Conservation (phyloP, 441 rosid species). For the Populus hybrid region DNA sequence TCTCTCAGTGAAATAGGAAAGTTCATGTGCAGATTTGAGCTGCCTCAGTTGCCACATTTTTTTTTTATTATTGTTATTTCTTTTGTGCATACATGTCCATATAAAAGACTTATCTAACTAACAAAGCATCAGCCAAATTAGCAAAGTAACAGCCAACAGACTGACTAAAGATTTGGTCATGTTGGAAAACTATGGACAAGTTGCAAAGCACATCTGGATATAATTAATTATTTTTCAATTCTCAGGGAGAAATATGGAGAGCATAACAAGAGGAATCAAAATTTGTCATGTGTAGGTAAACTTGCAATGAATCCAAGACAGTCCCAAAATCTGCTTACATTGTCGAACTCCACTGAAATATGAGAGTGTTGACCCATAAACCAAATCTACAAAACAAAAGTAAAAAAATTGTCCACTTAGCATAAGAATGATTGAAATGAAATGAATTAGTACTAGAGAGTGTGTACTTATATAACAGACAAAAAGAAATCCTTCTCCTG, state of each 20-base stretch:
- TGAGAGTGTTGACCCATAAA: constrained; percentile 93
- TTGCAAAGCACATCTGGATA: not conserved
- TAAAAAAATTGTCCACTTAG: constrained; percentile 6
- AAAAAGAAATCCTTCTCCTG: not conserved
- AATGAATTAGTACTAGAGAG: not conserved
- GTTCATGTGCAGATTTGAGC: not conserved
- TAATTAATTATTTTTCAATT: not conserved
- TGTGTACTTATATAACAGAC: not conserved
- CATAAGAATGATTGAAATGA: not conserved
- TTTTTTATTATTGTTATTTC: not conserved
- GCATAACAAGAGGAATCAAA: constrained; percentile 8
- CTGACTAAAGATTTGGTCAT: not conserved
- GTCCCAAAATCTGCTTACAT: constrained; percentile 47
- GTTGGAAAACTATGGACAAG: not conserved
- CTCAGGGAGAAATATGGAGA: not conserved
- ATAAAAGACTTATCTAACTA: not conserved
- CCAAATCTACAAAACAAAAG: constrained; percentile 53
- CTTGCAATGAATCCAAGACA: not conserved
- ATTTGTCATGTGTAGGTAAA: not conserved
- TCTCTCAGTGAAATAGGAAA: not conserved
- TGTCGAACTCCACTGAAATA: constrained; percentile 84
- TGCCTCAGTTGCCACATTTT: not conserved
- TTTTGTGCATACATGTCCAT: not conserved
- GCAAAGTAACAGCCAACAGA: not conserved
- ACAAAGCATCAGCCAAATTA: not conserved